Percentiles rank a stretch among this genome's conserved stretches.
phyloP scores from a whole-genome alignment of 306 rosid genomes.

The Vigna radiata region DNA sequence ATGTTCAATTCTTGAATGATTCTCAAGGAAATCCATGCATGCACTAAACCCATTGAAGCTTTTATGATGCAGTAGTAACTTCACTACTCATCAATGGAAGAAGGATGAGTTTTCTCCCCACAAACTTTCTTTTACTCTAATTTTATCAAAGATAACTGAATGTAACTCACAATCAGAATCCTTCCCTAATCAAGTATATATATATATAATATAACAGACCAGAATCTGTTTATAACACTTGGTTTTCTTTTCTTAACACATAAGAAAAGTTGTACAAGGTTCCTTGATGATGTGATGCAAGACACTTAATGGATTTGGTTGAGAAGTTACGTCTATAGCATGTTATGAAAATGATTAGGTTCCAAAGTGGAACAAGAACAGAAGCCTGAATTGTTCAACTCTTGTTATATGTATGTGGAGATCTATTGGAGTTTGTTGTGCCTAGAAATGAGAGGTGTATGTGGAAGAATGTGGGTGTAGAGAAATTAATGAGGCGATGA shows the following conservation, averaged over 20 bases:
- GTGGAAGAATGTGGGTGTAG: constrained; percentile 26
- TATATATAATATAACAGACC: neutral
- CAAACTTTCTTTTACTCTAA: constrained; percentile 15
- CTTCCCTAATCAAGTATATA: constrained; percentile 20
- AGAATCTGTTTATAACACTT: constrained; percentile 38
- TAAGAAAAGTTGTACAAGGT: constrained; percentile 19
- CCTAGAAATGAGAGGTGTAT: constrained; percentile 50
- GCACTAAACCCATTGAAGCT: constrained; percentile 54
- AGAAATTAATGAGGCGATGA: constrained; percentile 31
- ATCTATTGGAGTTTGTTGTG: constrained; percentile 48
- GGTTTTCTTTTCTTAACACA: constrained; percentile 25
- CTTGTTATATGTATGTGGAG: constrained; percentile 23
- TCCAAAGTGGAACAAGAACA: constrained; percentile 30
- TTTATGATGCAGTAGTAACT: constrained; percentile 24
- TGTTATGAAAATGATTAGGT: constrained; percentile 40
- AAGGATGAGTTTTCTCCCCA: constrained; percentile 1
- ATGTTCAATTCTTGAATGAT: constrained; percentile 46
- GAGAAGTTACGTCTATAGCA: constrained; percentile 50
- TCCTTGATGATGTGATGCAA: constrained; percentile 22
- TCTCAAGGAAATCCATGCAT: constrained; percentile 40
- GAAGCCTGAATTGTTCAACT: constrained; percentile 50
- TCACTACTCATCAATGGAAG: constrained; percentile 35
- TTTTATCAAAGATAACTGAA: constrained; percentile 4
- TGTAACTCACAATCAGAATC: constrained; percentile 37
- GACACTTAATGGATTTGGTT: constrained; percentile 46